Conservation (phyloP, 2,329 filamentous ascomycete genomes). For the Blumeriella jaapii region DNA sequence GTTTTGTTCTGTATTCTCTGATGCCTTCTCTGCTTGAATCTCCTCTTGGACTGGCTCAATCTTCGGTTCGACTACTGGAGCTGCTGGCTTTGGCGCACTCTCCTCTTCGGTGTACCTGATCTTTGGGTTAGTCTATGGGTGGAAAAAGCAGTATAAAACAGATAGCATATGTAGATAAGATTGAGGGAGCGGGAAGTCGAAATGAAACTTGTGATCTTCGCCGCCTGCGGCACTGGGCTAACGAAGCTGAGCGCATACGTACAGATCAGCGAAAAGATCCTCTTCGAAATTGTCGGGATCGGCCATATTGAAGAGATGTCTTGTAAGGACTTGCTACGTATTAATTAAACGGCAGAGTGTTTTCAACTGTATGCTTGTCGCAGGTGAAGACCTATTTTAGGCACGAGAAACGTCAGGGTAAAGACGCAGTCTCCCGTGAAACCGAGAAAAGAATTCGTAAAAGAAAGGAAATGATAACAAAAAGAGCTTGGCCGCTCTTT, state of each 20-base stretch:
- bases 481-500: no score
- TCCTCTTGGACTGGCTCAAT: conserved; percentile 22
- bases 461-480: no score
- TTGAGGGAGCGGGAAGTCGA: background rate
- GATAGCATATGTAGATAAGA: background rate
- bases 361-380: no score
- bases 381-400: no score
- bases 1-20: conserved; percentile 27
- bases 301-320: conserved; percentile 45
- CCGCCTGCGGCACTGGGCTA: background rate
- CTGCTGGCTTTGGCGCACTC: conserved; percentile 32
- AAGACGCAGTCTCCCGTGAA: no score
- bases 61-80: conserved; percentile 24
- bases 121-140: conserved; percentile 1
- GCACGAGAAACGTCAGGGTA: no score
- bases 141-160: background rate
- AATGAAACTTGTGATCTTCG: background rate
- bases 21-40: conserved; percentile 18
- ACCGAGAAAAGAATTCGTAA: no score
- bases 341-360: conserved; percentile 2
- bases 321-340: background rate
- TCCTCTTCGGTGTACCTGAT: conserved; percentile 58
- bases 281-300: conserved; percentile 78
- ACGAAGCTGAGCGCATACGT: conserved; percentile 31
- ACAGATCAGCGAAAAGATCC: conserved; percentile 94